phyloP scores from a whole-genome alignment of 2,329 filamentous ascomycete species.

The Colletotrichum incanum region DNA sequence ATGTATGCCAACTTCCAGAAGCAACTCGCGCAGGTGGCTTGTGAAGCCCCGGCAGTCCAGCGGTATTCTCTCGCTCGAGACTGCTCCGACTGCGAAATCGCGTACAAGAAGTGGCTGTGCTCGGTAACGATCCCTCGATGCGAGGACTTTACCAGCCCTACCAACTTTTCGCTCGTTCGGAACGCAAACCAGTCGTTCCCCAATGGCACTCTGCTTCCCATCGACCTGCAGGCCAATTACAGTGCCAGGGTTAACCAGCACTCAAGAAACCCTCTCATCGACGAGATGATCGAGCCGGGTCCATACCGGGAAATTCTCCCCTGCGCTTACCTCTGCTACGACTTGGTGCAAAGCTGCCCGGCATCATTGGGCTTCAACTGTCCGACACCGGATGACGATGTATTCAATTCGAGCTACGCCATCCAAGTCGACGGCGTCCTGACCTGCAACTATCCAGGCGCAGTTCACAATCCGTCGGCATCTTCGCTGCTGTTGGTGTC shows the following conservation, averaged over 20 bases:
- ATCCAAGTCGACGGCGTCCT: conserved; percentile 49
- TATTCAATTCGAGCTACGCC: conserved; percentile 65
- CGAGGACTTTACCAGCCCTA: conserved; percentile 80
- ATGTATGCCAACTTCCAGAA: conserved; percentile 86
- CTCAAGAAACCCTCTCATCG: conserved; percentile 82
- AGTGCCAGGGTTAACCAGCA: conserved; percentile 61
- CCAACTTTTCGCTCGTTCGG: conserved; percentile 66
- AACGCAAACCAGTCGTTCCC: conserved; percentile 81
- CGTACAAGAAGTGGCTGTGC: conserved; percentile 97
- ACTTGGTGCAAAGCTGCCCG: conserved; percentile 88
- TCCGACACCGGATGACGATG: conserved; percentile 62
- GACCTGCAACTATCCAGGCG: conserved; percentile 75
- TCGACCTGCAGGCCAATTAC: conserved; percentile 51
- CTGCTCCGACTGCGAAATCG: conserved; percentile 82
- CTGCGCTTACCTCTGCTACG: conserved; percentile 89
- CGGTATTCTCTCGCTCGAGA: conserved; percentile 85
- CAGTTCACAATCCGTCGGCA: conserved; percentile 65
- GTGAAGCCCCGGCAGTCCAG: conserved; percentile 81
- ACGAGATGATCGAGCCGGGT: conserved; percentile 80
- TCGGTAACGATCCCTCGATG: conserved; percentile 94
- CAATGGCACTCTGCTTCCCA: conserved; percentile 73
- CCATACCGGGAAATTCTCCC: conserved; percentile 96
- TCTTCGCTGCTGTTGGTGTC: conserved; percentile 45
- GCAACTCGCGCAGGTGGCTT: conserved; percentile 87
- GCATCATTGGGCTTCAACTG: conserved; percentile 82